phyloP scores from a whole-genome alignment of 768 basidiomycete genomes.

The Thelephora aurantiotincta region DNA sequence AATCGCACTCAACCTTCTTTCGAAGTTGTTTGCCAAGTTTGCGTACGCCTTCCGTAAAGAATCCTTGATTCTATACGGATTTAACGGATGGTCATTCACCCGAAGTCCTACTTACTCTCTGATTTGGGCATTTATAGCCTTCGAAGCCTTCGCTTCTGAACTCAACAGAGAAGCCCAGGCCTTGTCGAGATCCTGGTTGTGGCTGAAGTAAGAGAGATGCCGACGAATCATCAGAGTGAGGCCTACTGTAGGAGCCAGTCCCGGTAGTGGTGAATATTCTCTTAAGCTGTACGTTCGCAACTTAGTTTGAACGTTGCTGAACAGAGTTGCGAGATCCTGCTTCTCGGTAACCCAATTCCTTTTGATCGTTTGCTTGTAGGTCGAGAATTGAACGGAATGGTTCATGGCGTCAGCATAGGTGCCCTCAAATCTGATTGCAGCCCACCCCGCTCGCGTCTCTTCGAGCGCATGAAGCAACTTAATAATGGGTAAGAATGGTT shows the following conservation, averaged over 20 bases:
- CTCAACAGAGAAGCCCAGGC: conserved; percentile 63
- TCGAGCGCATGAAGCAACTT: conserved; percentile 56
- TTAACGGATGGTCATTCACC: not conserved
- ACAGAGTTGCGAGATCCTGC: conserved; percentile 75
- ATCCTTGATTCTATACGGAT: conserved; percentile 58
- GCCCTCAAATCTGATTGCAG: conserved; percentile 45
- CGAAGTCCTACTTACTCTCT: conserved; percentile 44
- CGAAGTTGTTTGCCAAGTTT: conserved; percentile 62
- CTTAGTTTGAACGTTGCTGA: conserved; percentile 91
- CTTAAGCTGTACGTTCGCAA: conserved; percentile 78
- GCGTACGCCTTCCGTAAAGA: conserved; percentile 65
- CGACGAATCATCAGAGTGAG: not conserved
- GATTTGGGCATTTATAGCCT: conserved; percentile 81
- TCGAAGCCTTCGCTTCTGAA: conserved; percentile 65
- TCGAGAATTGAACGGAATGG: conserved; percentile 55
- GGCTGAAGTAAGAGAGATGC: not conserved
- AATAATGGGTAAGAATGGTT: not conserved
- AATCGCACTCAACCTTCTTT: conserved; percentile 47
- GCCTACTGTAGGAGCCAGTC: conserved; percentile 45
- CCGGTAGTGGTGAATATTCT: conserved; percentile 69
- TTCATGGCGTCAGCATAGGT: conserved; percentile 75
- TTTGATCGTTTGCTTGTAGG: conserved; percentile 79
- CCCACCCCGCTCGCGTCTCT: conserved; percentile 60
- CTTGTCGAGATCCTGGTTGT: conserved; percentile 48
- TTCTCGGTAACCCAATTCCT: conserved; percentile 82